Evolutionary conservation across 345 rosid genomes (phyloP).

Genomic region (Anacardium occidentale): DNA sequence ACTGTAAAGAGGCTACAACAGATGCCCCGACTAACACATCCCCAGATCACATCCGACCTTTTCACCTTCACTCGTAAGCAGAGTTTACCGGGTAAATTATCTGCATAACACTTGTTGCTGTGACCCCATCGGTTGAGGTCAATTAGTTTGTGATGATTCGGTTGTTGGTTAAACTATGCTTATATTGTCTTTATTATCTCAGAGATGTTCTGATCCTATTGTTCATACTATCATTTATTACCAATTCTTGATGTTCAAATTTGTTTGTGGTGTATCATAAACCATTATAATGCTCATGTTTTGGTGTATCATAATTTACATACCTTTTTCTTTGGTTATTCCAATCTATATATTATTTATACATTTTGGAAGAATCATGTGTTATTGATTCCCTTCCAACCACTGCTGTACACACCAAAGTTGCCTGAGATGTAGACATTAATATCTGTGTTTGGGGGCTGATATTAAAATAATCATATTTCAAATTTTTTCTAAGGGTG

Average conservation of each 20-base stretch:
- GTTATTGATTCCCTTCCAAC: too few species aligned
- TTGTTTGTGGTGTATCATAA: conserved; percentile 23
- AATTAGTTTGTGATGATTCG: conserved; percentile 20
- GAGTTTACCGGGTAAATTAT: conserved; percentile 5
- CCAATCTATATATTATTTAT: background rate
- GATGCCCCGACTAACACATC: conserved; percentile 11
- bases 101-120: background rate
- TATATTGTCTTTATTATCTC: conserved; percentile 11
- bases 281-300: conserved; percentile 7
- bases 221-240: conserved; percentile 27
- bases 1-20: conserved; percentile 19
- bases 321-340: background rate
- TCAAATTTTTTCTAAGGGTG: too few species aligned
- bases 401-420: too few species aligned
- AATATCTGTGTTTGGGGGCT: too few species aligned
- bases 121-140: conserved; percentile 14
- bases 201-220: conserved; percentile 30
- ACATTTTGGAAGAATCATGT: too few species aligned
- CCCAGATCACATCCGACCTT: conserved; percentile 12
- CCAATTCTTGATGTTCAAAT: conserved; percentile 33
- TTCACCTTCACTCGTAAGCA: background rate
- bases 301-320: conserved; percentile 1
- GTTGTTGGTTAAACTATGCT: conserved; percentile 24
- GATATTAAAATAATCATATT: too few species aligned
- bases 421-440: too few species aligned